Base-by-base conservation (phyloP, 2,329 filamentous ascomycete genomes). In the Cladosporium colombiae region DNA sequence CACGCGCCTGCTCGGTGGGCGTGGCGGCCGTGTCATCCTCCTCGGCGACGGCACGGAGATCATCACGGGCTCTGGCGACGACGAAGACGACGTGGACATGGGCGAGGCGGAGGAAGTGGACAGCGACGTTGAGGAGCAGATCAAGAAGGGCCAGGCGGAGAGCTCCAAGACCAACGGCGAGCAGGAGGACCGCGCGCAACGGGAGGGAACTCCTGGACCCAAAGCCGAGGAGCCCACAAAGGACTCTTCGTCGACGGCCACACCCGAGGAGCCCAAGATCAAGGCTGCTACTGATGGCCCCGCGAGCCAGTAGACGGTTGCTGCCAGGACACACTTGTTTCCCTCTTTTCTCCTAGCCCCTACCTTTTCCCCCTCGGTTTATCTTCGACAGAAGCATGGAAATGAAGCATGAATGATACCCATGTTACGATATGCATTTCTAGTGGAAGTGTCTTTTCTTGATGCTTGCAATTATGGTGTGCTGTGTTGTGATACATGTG, bases 41-140 rank as follows among this genome's bases (percentile, higher is more conserved):
- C 87, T 99, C 72, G 93, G 94, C 71, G 93, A 98, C 82, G 95
- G 94, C 74, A 96, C 92, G 75, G 93, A 97, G 83, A 88, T 96
- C 77, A 84, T 93, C 75, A 92, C 92, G 72, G 92, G 95, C 79
- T 40, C 56, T 29, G 91, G 91, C 77, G 89, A 75, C 59, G 75
- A 77, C 66, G 40, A 46, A 21, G 93, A 97, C 74, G 94, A 97
- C 89, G 96, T 97, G 80, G 92, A 97, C 78, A 89, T 93, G 74
- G 74, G 73, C 65, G 74, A 75, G 52, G 75, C 72, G 10, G 75
- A 77, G 66, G 90, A 92, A 77, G 92, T 96, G 75, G 86, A 88
- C 75, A 91, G 92, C 78, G 93, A 97, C 76, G 84, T 93, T 69
- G 89, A 87, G 70, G 93, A 90, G 78, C 92, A 96, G 81, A 91